Conservation (phyloP, 352 stramenopile species). For the Phytophthora citrophthora region DNA sequence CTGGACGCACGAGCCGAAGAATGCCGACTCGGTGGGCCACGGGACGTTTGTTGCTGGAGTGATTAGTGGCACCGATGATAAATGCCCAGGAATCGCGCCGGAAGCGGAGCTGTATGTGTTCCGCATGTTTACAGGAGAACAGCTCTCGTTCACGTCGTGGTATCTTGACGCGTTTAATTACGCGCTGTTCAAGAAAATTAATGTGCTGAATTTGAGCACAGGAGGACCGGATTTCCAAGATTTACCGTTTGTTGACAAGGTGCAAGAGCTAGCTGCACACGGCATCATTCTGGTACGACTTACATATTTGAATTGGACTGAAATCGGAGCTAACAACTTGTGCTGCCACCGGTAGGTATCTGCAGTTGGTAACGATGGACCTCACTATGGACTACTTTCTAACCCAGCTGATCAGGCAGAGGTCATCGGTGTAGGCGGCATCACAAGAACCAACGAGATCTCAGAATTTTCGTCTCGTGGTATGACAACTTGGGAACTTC, state of each 20-base stretch:
- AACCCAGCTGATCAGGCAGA: slow-evolving; percentile 88
- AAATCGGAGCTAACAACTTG: background rate
- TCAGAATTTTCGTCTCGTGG: slow-evolving; percentile 83
- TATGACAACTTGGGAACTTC: slow-evolving; percentile 88
- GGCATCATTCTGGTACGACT: slow-evolving; percentile 71
- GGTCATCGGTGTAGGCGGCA: slow-evolving; percentile 84
- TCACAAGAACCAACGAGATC: slow-evolving; percentile 61
- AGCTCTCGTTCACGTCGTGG: slow-evolving; percentile 91
- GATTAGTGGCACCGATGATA: slow-evolving; percentile 58
- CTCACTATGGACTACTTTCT: slow-evolving; percentile 84
- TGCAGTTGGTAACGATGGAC: slow-evolving; percentile 86
- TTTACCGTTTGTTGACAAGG: slow-evolving; percentile 89
- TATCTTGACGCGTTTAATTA: slow-evolving; percentile 93
- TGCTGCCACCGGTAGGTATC: slow-evolving; percentile 50
- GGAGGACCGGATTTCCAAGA: slow-evolving; percentile 88
- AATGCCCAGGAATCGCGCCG: slow-evolving; percentile 81
- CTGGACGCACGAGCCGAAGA: slow-evolving; percentile 87
- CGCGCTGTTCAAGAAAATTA: slow-evolving; percentile 71
- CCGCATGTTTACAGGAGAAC: slow-evolving; percentile 86
- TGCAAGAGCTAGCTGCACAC: slow-evolving; percentile 80
- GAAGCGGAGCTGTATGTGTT: slow-evolving; percentile 84
- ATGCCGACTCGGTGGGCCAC: slow-evolving; percentile 77
- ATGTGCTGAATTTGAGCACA: slow-evolving; percentile 90
- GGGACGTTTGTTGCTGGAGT: slow-evolving; percentile 87
- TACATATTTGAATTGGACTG: background rate